Base-by-base conservation (phyloP, 768 basidiomycete genomes). In the Tylopilus sp. region DNA sequence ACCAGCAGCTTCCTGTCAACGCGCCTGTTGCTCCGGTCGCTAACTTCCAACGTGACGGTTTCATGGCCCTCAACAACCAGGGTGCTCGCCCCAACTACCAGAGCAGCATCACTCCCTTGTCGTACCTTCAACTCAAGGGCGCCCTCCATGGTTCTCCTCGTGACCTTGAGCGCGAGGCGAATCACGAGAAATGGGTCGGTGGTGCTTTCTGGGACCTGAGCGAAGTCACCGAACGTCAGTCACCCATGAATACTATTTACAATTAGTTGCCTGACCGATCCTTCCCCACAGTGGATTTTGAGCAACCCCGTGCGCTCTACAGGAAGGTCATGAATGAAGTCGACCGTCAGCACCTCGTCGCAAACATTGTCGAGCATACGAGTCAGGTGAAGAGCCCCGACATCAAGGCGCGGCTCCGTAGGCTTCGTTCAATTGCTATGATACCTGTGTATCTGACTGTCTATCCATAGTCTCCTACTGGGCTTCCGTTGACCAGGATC, bases 21-120 rank as follows among this genome's bases (percentile, higher is more conserved):
- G 77, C 82, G 6, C 87, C 92, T 1, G 65, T 87, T 44, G 74
- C 71, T 46, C 87, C 85, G 5, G 74, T 90, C 48, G 79, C 82
- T 55, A 94, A 95, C 81, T 95, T 95, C 88, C 92, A 95, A 73
- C 88, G 94, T 40, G 93, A 89, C 60, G 95, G 94, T 20, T 50
- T 71, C 8, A 77, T 73, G 70, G 73, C 82, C 1, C 81, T 83
- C 71, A 70, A 83, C 64, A 91, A 84, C 64, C 93, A 95, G 71
- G 94, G 91, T 56, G 67, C 74, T 52, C 80, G 90, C 21, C 91
- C 95, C 55, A 92, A 91, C 77, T 97, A 95, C 77, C 81, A 86
- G 73, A 88, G 86, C 71, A 79, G 78, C 44, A 80, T 93, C 65
- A 70, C 76, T 41, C 86, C 90, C 8, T 79, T 97, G 51, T 67